phyloP scores from a whole-genome alignment of 495 filamentous ascomycete genomes.

The Lophiostoma macrostomum region DNA sequence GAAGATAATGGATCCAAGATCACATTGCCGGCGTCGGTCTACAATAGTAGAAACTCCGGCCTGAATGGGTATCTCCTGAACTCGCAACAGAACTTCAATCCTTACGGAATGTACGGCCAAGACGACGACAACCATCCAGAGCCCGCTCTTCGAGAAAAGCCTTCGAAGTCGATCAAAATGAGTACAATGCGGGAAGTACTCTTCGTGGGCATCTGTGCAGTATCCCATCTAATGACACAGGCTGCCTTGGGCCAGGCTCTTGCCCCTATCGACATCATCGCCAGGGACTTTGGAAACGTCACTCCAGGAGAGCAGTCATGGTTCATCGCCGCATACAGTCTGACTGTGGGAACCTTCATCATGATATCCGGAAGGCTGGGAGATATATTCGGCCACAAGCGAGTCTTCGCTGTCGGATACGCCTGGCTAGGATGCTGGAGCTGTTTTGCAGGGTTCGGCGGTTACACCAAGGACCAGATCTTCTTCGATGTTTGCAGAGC shows the following conservation, averaged over 20 bases:
- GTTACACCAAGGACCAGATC: conserved; percentile 38
- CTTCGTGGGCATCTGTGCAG: conserved; percentile 33
- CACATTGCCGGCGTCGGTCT: too few relatives aligned
- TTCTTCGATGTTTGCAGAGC: conserved; percentile 40
- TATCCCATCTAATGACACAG: conserved; percentile 41
- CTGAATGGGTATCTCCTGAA: conserved; percentile 25
- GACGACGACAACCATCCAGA: not conserved
- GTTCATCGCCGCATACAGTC: conserved; percentile 57
- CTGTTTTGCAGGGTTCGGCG: conserved; percentile 53
- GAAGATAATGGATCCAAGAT: too few relatives aligned
- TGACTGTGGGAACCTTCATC: conserved; percentile 65
- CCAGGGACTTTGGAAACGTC: conserved; percentile 22
- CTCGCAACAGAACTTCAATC: conserved; percentile 1
- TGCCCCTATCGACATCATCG: conserved; percentile 37
- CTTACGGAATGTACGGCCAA: not conserved
- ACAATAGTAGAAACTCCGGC: conserved; percentile 5
- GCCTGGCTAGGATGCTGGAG: conserved; percentile 64
- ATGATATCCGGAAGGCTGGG: conserved; percentile 62
- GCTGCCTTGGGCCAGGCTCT: conserved; percentile 38
- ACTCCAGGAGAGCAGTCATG: conserved; percentile 44
- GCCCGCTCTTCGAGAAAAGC: too few relatives aligned
- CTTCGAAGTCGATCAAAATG: conserved; percentile 22
- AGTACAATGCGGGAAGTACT: conserved; percentile 28
- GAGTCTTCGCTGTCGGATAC: conserved; percentile 58
- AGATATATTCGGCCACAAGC: conserved; percentile 62